Conservation (phyloP, 2,329 filamentous ascomycete species). For the Neopestalotiopsis clavispora region DNA sequence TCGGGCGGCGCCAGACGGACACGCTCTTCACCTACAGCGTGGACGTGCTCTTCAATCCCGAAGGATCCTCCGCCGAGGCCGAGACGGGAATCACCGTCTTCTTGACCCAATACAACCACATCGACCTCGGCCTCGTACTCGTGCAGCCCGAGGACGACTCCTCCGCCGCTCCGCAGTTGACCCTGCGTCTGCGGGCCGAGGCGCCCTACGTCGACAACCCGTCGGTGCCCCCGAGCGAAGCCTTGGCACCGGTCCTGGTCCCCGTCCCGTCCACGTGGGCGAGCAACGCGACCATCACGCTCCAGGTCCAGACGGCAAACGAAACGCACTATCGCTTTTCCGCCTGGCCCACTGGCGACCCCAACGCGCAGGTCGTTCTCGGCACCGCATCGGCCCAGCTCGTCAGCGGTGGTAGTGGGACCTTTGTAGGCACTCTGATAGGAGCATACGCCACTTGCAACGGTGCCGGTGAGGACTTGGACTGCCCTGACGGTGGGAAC, state of each 20-base stretch:
- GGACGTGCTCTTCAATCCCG: conserved; percentile 29
- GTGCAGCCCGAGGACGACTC: conserved; percentile 8
- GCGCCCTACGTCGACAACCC: conserved; percentile 19
- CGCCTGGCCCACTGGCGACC: conserved; percentile 28
- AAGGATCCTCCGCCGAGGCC: conserved; percentile 17
- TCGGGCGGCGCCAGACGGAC: conserved; percentile 32
- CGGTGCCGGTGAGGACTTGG: conserved; percentile 32
- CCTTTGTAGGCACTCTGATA: conserved; percentile 38
- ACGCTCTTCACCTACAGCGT: conserved; percentile 32
- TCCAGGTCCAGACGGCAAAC: conserved; percentile 34
- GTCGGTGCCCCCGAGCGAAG: conserved; percentile 19
- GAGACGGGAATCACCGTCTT: conserved; percentile 35
- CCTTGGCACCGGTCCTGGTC: conserved; percentile 23
- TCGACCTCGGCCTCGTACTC: conserved; percentile 30
- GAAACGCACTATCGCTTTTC: conserved; percentile 36
- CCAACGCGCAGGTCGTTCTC: conserved; percentile 24
- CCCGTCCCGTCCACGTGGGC: conserved; percentile 32
- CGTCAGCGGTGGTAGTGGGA: conserved; percentile 38
- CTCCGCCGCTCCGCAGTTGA: conserved; percentile 20
- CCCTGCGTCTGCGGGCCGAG: conserved; percentile 32
- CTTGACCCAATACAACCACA: conserved; percentile 32
- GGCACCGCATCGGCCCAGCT: conserved; percentile 34
- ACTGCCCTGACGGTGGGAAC: conserved; percentile 34
- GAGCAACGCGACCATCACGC: conserved; percentile 27
- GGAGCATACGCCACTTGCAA: conserved; percentile 43